Evolutionary conservation across 495 filamentous ascomycete genomes (phyloP), one percentile per base, ranked within the genome.

Genomic region (Xylaria bambusicola): DNA sequence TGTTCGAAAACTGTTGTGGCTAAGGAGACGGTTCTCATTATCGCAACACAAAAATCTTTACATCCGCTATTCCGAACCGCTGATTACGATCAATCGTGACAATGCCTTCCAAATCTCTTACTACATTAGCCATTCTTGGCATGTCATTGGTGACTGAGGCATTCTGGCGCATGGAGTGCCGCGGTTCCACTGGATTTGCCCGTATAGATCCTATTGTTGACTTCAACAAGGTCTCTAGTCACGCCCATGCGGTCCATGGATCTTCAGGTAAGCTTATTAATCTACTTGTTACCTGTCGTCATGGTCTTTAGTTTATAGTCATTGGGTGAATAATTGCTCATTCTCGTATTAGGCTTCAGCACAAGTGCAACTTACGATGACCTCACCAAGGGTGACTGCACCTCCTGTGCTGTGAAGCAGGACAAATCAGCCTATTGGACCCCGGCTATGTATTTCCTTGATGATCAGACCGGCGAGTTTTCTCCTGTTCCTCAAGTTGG

Each of bases 111-210:
- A 63, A 63, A 36, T 29, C 44, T 31, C 52, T 74, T 18, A 62
- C 66, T 33, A 62, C 70, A 31, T 48, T 71, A 17, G 52, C 60
- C 55, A 55, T 73, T 24, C 67, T 78, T 1, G 61, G 72, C 51
- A 63, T 70, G 31, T 71, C 79, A 6, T 44, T 63, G 61, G 68
- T 65, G n/a, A 52, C 57, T 3, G 64, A 81, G 62, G 92, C 89
- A 35, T 96, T 96, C 73, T 97, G 91, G 91, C 91, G 92, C 73
- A 84, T 96, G 78, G 86, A 87, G 52, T 97, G 92, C 69, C 84
- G 79, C 58, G 86, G 83, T 60, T 79, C 79, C 42, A 78, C 82
- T 60, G 89, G 84, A 64, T 60, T 90, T 36, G 86, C 83, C 53
- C 80, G 88, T 36, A 75, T 88, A 42, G 92, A 96, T 66, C 91